These are phyloP conservation scores for Sporisorium exsertum DNA, from an alignment of 1,284 basidiomycete genomes.

Conservation along the genomic window DNA sequence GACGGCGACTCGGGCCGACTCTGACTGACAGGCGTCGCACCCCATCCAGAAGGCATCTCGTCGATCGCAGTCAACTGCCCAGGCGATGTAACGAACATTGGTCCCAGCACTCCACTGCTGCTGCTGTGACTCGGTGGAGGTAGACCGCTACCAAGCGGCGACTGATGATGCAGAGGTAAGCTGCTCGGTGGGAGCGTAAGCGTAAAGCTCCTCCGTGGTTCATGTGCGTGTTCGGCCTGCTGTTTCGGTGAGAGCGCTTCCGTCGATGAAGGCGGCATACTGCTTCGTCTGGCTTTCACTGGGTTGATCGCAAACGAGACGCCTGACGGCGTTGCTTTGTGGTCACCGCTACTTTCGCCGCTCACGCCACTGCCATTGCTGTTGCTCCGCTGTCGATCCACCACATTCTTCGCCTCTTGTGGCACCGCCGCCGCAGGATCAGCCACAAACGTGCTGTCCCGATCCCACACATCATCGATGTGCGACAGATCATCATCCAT, in stretches of 20 bases:
- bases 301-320: constrained; percentile 40
- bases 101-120: constrained; percentile 3
- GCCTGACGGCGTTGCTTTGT: constrained; percentile 8
- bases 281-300: constrained; percentile 17
- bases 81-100: constrained; percentile 22
- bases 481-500: constrained; percentile 50
- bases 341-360: constrained; percentile 9
- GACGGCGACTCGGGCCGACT: constrained; percentile 25
- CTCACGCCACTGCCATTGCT: constrained; percentile 13
- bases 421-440: constrained; percentile 19
- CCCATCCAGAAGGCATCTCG: constrained; percentile 30
- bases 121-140: constrained; percentile 1
- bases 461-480: constrained; percentile 35
- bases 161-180: constrained; percentile 21
- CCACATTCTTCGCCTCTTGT: constrained; percentile 11
- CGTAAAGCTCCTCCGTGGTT: constrained; percentile 33
- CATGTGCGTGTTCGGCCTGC: constrained; percentile 11
- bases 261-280: constrained; percentile 21
- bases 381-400: constrained; percentile 15
- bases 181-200: constrained; percentile 35
- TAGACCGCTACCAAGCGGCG: not conserved
- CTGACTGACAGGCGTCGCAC: constrained; percentile 23
- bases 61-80: constrained; percentile 45
- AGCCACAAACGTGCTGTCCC: constrained; percentile 28
- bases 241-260: constrained; percentile 23